Conservation (phyloP, 768 basidiomycete genomes). For the Atractiella rhizophila region DNA sequence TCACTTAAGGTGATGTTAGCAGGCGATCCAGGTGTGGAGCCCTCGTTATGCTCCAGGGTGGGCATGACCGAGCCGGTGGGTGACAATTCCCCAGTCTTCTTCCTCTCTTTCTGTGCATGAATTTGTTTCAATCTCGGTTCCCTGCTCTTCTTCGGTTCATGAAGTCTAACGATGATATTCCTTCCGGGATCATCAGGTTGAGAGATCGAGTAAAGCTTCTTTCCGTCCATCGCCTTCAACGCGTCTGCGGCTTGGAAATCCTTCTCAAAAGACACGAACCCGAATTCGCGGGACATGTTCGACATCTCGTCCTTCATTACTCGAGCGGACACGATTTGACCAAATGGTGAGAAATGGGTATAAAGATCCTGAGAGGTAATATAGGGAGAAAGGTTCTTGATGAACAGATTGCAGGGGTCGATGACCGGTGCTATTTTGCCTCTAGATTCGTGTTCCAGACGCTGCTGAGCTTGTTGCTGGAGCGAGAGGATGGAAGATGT, state of each 20-base stretch:
- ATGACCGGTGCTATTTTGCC: too few species aligned
- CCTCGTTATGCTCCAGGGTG: background rate
- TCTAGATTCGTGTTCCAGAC: too few species aligned
- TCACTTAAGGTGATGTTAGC: background rate
- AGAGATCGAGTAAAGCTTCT: conserved; percentile 30
- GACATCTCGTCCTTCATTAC: conserved; percentile 60
- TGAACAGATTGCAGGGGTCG: too few species aligned
- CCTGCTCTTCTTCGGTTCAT: conserved; percentile 74
- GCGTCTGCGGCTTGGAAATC: conserved; percentile 58
- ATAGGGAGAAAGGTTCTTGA: conserved; percentile 66
- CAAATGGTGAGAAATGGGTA: conserved; percentile 47
- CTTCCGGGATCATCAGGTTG: conserved; percentile 28
- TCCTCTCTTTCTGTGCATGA: conserved; percentile 26
- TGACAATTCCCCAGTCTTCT: background rate
- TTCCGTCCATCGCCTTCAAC: conserved; percentile 56
- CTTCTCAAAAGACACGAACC: conserved; percentile 65
- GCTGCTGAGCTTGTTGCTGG: too few species aligned
- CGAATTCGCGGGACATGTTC: conserved; percentile 63
- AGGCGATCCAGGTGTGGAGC: background rate
- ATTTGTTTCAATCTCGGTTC: conserved; percentile 66
- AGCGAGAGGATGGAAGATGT: too few species aligned
- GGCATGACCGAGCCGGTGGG: background rate
- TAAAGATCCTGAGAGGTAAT: conserved; percentile 68
- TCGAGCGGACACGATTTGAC: conserved; percentile 75
- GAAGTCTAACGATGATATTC: conserved; percentile 58